Percentiles rank a stretch among this genome's conserved stretches.
Conservation (phyloP, 495 filamentous ascomycete genomes). For the Cairneyella variabilis region DNA sequence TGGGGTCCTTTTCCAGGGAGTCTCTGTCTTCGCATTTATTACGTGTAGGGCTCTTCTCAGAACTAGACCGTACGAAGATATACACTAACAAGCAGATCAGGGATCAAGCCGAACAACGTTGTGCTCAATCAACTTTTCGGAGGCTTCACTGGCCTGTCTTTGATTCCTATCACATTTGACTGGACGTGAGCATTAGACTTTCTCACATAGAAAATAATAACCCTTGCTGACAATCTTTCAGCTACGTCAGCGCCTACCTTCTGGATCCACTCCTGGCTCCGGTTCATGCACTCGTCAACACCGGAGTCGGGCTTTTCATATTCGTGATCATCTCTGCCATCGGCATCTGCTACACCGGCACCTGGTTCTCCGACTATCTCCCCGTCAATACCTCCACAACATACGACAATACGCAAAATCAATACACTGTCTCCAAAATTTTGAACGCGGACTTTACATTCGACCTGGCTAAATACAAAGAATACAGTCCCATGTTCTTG, state of each 20-base stretch:
- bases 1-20: constrained; percentile 51
- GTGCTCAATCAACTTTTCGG: constrained; percentile 37
- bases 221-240: constrained; percentile 27
- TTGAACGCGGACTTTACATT: constrained; percentile 48
- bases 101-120: constrained; percentile 35
- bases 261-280: constrained; percentile 59
- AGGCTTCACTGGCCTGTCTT: constrained; percentile 54
- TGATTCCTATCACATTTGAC: constrained; percentile 46
- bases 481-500: constrained; percentile 59
- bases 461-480: constrained; percentile 48
- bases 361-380: constrained; percentile 47
- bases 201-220: constrained; percentile 26
- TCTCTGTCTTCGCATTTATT: constrained; percentile 58
- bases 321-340: constrained; percentile 45
- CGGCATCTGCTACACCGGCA: constrained; percentile 59
- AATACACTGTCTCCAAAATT: constrained; percentile 51
- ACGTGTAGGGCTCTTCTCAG: constrained; percentile 39
- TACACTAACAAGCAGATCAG: constrained; percentile 40
- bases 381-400: constrained; percentile 55
- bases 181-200: constrained; percentile 42
- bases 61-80: not conserved
- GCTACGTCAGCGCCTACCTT: constrained; percentile 46
- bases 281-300: constrained; percentile 54
- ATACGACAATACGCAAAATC: constrained; percentile 55
- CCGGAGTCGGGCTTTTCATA: constrained; percentile 52